Percentiles rank a stretch among this genome's conserved stretches.
Conservation (phyloP, 768 basidiomycete genomes). For the Leccinum subtestaceum region DNA sequence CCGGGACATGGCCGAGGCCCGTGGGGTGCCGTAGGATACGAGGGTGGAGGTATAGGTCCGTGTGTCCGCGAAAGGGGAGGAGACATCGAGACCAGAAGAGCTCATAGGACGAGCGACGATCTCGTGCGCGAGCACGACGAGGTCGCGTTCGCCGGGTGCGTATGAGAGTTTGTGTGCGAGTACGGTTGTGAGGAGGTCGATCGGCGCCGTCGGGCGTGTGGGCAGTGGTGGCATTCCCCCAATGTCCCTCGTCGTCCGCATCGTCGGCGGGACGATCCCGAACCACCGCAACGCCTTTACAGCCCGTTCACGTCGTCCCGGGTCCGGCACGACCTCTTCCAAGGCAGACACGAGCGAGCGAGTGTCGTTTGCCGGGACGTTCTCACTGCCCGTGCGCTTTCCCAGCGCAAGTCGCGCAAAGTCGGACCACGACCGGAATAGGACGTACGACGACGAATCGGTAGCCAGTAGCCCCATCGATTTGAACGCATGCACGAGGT, state of each 20-base stretch:
- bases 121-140: constrained; percentile 85
- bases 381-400: neutral
- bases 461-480: constrained; percentile 64
- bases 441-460: constrained; percentile 14
- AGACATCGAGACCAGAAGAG: too few species aligned
- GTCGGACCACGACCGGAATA: constrained; percentile 32
- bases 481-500: constrained; percentile 70
- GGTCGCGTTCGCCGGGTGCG: constrained; percentile 68
- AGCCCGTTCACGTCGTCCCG: constrained; percentile 26
- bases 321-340: constrained; percentile 15
- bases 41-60: constrained; percentile 61
- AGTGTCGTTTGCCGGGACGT: constrained; percentile 16
- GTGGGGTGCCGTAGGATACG: constrained; percentile 55
- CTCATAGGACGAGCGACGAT: constrained; percentile 46
- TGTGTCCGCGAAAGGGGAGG: constrained; percentile 22
- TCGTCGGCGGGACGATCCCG: constrained; percentile 9
- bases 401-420: constrained; percentile 37
- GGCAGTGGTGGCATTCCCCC: constrained; percentile 44
- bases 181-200: constrained; percentile 73
- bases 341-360: constrained; percentile 34
- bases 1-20: constrained; percentile 81
- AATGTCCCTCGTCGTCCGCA: constrained; percentile 2
- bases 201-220: constrained; percentile 41
- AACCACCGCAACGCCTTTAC: constrained; percentile 46
- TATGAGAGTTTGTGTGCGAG: constrained; percentile 74